These are phyloP conservation scores for Osmanthus fragrans DNA, from an alignment of 257 asterid genomes.

Conservation along the genomic window DNA sequence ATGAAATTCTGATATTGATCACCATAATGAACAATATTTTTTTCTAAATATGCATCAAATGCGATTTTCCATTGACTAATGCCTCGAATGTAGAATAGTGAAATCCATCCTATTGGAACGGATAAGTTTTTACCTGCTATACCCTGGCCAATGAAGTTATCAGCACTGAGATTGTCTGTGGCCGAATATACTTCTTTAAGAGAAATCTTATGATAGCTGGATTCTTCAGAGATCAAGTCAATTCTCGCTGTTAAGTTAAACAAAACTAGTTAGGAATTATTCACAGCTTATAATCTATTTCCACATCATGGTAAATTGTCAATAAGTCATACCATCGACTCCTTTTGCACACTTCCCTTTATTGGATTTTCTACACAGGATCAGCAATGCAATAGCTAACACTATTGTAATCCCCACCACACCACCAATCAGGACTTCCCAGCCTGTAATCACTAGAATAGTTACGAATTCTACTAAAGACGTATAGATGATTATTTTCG, in stretches of 20 bases:
- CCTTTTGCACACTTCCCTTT: slow-evolving; percentile 27
- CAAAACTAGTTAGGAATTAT: not conserved
- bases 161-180: slow-evolving; percentile 55
- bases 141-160: slow-evolving; percentile 85
- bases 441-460: slow-evolving; percentile 36
- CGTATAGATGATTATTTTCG: not conserved
- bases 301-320: not conserved
- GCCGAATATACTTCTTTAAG: slow-evolving; percentile 51
- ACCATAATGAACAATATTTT: too few relatives aligned
- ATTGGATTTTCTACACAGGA: slow-evolving; percentile 31
- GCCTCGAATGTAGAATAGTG: not conserved
- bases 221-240: slow-evolving; percentile 32
- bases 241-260: slow-evolving; percentile 27
- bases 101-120: not conserved
- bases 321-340: slow-evolving; percentile 31
- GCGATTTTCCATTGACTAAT: not conserved
- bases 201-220: slow-evolving; percentile 43
- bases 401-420: slow-evolving; percentile 34
- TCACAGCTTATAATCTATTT: not conserved
- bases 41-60: too few relatives aligned
- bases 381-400: slow-evolving; percentile 23
- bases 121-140: slow-evolving; percentile 52
- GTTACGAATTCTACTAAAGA: not conserved
- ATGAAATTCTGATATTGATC: too few relatives aligned
- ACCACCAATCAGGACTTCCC: slow-evolving; percentile 44